Percentiles rank a stretch among this genome's conserved stretches.
Conservation (phyloP, 1,139 yeast genomes). For the Wickerhamiella pararugosa region DNA sequence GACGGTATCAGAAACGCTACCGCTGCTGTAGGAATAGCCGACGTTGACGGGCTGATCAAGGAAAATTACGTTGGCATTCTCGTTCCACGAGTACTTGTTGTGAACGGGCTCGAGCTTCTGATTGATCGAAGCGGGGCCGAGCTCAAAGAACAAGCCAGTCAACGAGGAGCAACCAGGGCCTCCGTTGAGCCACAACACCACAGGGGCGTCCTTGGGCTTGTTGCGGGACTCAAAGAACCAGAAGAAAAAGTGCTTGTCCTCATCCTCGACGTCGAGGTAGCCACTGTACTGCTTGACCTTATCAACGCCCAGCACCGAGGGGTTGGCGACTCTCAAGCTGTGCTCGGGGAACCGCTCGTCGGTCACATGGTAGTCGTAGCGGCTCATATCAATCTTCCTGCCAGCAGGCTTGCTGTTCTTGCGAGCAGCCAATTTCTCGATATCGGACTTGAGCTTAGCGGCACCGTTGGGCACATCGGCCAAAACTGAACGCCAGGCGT, state of each 20-base stretch:
- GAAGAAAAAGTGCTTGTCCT: slow-evolving; percentile 74
- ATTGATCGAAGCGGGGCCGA: slow-evolving; percentile 47
- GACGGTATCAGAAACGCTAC: slow-evolving; percentile 45
- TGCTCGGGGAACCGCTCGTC: slow-evolving; percentile 10
- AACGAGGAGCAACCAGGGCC: slow-evolving; percentile 66
- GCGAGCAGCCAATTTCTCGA: slow-evolving; percentile 7
- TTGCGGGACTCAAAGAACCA: slow-evolving; percentile 65
- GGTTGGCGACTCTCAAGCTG: slow-evolving; percentile 5
- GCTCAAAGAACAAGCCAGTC: slow-evolving; percentile 52
- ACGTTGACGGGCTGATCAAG: slow-evolving; percentile 68
- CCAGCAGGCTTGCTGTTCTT: slow-evolving; percentile 6
- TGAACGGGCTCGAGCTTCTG: slow-evolving; percentile 42
- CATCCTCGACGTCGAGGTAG: slow-evolving; percentile 55
- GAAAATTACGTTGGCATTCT: slow-evolving; percentile 53
- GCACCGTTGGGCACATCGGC: slow-evolving; percentile 17
- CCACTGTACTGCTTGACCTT: slow-evolving; percentile 48
- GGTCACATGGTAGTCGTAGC: slow-evolving; percentile 10
- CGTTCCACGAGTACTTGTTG: slow-evolving; percentile 59
- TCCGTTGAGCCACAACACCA: slow-evolving; percentile 57
- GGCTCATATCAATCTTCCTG: slow-evolving; percentile 8
- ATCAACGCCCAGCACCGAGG: slow-evolving; percentile 46
- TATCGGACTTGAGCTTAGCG: slow-evolving; percentile 10
- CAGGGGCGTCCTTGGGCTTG: slow-evolving; percentile 49
- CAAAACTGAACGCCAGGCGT: slow-evolving; percentile 16
- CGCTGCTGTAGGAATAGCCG: slow-evolving; percentile 42